Percentiles rank a stretch among this genome's conserved stretches.
Conservation (phyloP, 306 rosid genomes). For the Ormosia semicastrata region DNA sequence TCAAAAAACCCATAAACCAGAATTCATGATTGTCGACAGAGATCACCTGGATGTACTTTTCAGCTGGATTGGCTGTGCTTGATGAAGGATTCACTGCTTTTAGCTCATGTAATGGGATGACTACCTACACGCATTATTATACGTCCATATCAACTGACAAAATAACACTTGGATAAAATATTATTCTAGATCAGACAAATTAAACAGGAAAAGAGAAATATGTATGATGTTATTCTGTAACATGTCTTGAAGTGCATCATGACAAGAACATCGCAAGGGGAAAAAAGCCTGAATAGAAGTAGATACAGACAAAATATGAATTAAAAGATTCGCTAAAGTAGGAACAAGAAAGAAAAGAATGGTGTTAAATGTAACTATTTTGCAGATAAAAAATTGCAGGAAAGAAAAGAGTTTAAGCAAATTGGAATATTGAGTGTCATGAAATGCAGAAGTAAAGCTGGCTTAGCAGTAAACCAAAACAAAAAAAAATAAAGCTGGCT, state of each 20-base stretch:
- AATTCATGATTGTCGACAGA: constrained; percentile 80
- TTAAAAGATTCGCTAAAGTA: neutral
- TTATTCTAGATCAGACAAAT: neutral
- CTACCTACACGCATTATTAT: constrained; percentile 47
- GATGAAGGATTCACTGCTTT: constrained; percentile 81
- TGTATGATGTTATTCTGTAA: neutral
- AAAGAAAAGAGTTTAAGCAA: neutral
- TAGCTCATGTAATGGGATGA: constrained; percentile 79
- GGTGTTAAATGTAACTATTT: neutral
- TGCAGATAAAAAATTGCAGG: neutral
- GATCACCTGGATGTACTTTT: constrained; percentile 78
- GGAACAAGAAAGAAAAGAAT: neutral
- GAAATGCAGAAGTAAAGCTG: neutral
- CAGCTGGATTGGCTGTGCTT: constrained; percentile 64
- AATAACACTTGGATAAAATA: neutral
- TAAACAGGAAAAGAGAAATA: neutral
- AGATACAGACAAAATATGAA: neutral
- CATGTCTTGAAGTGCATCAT: neutral
- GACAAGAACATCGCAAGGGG: neutral
- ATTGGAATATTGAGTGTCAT: neutral
- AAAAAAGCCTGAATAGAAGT: neutral
- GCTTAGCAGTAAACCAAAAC: no score
- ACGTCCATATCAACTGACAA: constrained; percentile 1
- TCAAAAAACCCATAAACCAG: constrained; percentile 96
- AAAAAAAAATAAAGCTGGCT: no score